Evolutionary conservation across 2,329 filamentous ascomycete species (phyloP).

Genomic region (Colletotrichum endophyticum): DNA sequence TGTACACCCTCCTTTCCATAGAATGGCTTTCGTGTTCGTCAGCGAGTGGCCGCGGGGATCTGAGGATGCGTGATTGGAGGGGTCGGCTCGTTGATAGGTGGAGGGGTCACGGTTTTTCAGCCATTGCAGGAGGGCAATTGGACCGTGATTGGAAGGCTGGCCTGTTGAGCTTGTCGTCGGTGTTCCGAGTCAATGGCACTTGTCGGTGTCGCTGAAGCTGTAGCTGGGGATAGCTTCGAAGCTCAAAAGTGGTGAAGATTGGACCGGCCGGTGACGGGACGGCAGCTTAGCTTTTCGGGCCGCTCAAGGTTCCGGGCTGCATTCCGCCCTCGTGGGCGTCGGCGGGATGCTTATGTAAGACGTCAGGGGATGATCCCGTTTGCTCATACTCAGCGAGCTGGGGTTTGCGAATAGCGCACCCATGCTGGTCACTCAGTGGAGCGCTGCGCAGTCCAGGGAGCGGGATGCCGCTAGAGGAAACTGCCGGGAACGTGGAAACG

Average conservation of each 20-base stretch:
- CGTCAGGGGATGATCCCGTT: neutral
- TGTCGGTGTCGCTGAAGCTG: neutral
- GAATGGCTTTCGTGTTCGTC: neutral
- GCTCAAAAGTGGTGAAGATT: neutral
- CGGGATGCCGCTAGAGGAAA: neutral
- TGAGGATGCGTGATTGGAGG: neutral
- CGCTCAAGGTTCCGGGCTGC: neutral
- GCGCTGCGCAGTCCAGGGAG: neutral
- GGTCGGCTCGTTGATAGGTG: neutral
- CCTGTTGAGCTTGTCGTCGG: neutral
- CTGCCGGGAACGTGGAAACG: neutral
- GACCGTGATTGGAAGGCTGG: neutral
- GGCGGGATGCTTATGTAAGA: neutral
- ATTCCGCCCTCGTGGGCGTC: neutral
- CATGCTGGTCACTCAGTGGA: neutral
- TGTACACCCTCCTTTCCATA: neutral
- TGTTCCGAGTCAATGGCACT: neutral
- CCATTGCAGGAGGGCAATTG: neutral
- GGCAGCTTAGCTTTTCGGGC: neutral
- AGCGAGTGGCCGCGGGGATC: neutral
- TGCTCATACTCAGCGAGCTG: neutral
- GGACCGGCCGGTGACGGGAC: neutral
- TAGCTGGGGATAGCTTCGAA: conserved; percentile 6
- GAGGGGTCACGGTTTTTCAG: neutral
- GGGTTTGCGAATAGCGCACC: neutral